Percentiles rank a stretch among this genome's conserved stretches.
phyloP scores from a whole-genome alignment of 2,329 filamentous ascomycete species.

The Stagonosporopsis tanaceti region DNA sequence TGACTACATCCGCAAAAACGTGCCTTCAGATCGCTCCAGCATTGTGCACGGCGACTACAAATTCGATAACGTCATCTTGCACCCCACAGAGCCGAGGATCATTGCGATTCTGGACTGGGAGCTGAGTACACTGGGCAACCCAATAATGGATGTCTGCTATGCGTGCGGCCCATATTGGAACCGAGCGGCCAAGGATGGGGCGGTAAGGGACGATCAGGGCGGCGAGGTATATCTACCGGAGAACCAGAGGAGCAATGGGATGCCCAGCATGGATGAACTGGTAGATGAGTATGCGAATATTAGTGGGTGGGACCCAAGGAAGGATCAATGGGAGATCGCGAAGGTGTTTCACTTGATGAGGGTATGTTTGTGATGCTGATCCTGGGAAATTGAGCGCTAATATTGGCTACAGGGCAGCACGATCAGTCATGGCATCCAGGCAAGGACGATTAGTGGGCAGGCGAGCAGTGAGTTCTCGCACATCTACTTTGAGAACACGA shows the following conservation, averaged over 20 bases:
- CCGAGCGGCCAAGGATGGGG: slow-evolving; percentile 32
- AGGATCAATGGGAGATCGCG: slow-evolving; percentile 45
- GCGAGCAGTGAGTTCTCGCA: slow-evolving; percentile 49
- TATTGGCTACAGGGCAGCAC: slow-evolving; percentile 35
- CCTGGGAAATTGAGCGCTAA: neutral
- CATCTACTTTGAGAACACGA: slow-evolving; percentile 46
- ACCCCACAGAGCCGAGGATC: slow-evolving; percentile 83
- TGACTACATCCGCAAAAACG: slow-evolving; percentile 71
- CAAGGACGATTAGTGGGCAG: slow-evolving; percentile 46
- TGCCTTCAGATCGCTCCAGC: slow-evolving; percentile 76
- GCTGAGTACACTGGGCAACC: slow-evolving; percentile 94
- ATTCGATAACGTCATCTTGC: slow-evolving; percentile 71
- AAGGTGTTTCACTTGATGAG: slow-evolving; percentile 48
- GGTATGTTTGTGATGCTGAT: slow-evolving; percentile 22
- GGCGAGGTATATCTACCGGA: slow-evolving; percentile 40
- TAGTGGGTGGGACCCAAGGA: slow-evolving; percentile 73
- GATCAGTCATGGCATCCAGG: slow-evolving; percentile 48
- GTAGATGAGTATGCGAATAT: slow-evolving; percentile 70
- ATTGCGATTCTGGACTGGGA: slow-evolving; percentile 97
- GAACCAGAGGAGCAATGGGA: slow-evolving; percentile 63
- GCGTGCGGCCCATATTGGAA: slow-evolving; percentile 63
- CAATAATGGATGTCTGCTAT: slow-evolving; percentile 87
- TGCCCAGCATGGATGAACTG: slow-evolving; percentile 67
- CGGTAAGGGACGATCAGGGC: slow-evolving; percentile 50
- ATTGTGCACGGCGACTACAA: slow-evolving; percentile 96